Conservation (phyloP, 2,329 filamentous ascomycete species). For the Sarocladium strictum region DNA sequence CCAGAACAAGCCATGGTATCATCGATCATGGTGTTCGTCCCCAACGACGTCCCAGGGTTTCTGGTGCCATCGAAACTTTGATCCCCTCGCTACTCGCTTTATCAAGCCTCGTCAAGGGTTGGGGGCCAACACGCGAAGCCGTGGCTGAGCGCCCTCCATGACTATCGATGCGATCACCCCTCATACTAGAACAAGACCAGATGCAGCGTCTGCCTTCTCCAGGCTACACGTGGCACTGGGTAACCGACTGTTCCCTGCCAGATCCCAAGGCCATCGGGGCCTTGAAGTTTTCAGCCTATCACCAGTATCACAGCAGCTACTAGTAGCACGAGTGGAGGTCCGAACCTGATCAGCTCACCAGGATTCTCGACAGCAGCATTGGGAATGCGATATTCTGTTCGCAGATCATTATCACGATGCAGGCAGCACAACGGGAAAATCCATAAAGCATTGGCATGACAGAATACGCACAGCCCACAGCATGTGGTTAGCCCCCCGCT, state of each 20-base stretch:
- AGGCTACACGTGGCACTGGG: neutral
- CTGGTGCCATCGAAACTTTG: neutral
- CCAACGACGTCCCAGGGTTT: neutral
- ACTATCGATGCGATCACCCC: neutral
- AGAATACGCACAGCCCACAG: neutral
- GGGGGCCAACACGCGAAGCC: neutral
- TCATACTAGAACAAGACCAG: too few relatives aligned
- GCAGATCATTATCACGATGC: too few relatives aligned
- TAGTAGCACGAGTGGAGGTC: too few relatives aligned
- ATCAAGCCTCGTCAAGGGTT: neutral
- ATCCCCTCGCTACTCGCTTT: neutral
- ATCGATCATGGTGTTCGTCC: neutral
- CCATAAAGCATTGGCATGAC: neutral
- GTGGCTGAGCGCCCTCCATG: neutral
- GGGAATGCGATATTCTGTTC: too few relatives aligned
- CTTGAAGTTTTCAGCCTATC: too few relatives aligned
- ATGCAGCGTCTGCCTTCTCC: neutral
- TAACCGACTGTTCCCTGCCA: neutral
- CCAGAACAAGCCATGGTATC: neutral
- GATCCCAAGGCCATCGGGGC: neutral
- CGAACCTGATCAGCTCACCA: too few relatives aligned
- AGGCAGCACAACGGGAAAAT: too few relatives aligned
- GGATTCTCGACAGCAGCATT: too few relatives aligned
- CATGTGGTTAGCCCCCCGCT: neutral
- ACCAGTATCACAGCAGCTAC: too few relatives aligned